Base-by-base conservation (phyloP, 1,284 basidiomycete species). In the Taiwanofungus camphoratus region DNA sequence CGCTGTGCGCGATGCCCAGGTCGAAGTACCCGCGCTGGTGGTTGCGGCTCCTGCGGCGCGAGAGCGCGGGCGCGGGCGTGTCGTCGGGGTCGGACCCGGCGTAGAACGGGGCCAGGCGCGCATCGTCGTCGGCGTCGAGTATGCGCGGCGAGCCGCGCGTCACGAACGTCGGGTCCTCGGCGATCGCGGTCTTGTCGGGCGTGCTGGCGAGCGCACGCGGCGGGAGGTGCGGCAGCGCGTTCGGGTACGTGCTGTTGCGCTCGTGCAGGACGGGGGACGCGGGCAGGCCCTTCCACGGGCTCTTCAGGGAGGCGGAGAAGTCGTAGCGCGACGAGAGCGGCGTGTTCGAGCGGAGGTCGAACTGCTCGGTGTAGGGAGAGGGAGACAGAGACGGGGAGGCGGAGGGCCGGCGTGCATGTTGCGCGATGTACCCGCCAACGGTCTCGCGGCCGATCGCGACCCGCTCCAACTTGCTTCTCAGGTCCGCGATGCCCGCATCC, bases 381-480 rank as follows among this genome's bases (percentile, higher is more conserved):
- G 48, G 41, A 9, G 49, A 48, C 24, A n/a, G n/a, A n/a, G n/a
- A n/a, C n/a, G n/a, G n/a, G n/a, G n/a, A n/a, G n/a, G n/a, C n/a
- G n/a, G 42, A 37, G 22, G 44, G 35, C 43, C 45, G 45, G 36
- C 23, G 43, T 45, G 38, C 7, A 38, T 38, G 21, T 32, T 39
- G 23, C 54, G 57, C 36, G 29, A 55, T 52, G 46, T 53, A 53
- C 2, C 50, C 47, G 27, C 56, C 53, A n/a, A 57, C 56, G 21
- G 50, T 57, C 46, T 71, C 67, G 48, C 60, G 63, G 20, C 58
- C 62, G 45, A 62, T 62, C n/a, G 67, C 73, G 24, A 82, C 74
- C 52, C 73, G 68, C 63, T 84, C 77, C 36, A 86, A 63, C 56
- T 69, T 74, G 52, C 55, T 71, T 52, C 70, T 63, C 51, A 86